Evolutionary conservation across 2,329 filamentous ascomycete genomes (phyloP).

Genomic region (Sporothrix curviconia): DNA sequence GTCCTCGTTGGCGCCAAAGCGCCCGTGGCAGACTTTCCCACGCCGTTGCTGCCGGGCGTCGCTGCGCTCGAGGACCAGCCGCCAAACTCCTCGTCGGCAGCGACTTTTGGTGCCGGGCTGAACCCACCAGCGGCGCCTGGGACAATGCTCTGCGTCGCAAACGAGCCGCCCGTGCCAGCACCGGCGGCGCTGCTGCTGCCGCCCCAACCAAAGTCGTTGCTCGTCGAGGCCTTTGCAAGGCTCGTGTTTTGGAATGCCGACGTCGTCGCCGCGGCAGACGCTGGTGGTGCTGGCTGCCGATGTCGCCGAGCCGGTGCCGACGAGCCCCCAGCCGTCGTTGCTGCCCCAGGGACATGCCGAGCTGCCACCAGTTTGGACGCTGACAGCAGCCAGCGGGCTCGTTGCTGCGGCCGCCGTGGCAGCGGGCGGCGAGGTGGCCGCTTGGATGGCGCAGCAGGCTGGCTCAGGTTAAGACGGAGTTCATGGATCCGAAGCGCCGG

Average conservation of each 20-base stretch:
- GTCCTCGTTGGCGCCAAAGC: slow-evolving; percentile 67
- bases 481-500: slow-evolving; percentile 32
- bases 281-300: slow-evolving; percentile 22
- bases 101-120: slow-evolving; percentile 59
- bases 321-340: slow-evolving; percentile 72
- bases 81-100: slow-evolving; percentile 90
- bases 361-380: slow-evolving; percentile 34
- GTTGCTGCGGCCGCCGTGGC: slow-evolving; percentile 34
- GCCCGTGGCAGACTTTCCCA: slow-evolving; percentile 47
- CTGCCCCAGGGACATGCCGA: slow-evolving; percentile 76
- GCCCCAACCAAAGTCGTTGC: slow-evolving; percentile 59
- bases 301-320: slow-evolving; percentile 56
- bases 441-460: slow-evolving; percentile 38
- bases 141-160: slow-evolving; percentile 55
- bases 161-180: slow-evolving; percentile 31
- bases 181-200: slow-evolving; percentile 20
- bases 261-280: slow-evolving; percentile 30
- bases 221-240: slow-evolving; percentile 13
- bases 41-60: slow-evolving; percentile 34
- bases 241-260: slow-evolving; percentile 6
- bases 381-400: slow-evolving; percentile 32
- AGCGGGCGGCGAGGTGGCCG: slow-evolving; percentile 32
- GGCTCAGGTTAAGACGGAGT: slow-evolving; percentile 76
- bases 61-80: slow-evolving; percentile 75
- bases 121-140: slow-evolving; percentile 60